Percentiles rank a stretch among this genome's conserved stretches.
Conservation (phyloP, 2,329 filamentous ascomycete species). For the Pseudogymnoascus sp. region DNA sequence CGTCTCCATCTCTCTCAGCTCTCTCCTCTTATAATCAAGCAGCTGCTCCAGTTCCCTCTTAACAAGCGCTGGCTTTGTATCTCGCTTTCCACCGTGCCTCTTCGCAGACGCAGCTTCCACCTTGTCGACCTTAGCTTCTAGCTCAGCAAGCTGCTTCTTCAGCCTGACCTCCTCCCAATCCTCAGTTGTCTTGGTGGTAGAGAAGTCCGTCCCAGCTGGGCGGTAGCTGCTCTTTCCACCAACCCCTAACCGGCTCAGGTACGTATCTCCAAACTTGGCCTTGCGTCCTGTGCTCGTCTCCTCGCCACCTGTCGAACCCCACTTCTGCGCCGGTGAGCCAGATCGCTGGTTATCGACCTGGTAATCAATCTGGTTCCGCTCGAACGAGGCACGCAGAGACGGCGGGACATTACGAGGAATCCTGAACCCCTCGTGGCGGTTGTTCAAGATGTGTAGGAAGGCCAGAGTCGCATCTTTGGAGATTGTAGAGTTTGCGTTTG, state of each 20-base stretch:
- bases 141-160: slow-evolving; percentile 82
- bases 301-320: slow-evolving; percentile 73
- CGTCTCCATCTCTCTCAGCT: slow-evolving; percentile 67
- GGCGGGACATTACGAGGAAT: slow-evolving; percentile 89
- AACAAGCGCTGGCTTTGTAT: slow-evolving; percentile 80
- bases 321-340: slow-evolving; percentile 60
- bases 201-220: slow-evolving; percentile 84
- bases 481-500: slow-evolving; percentile 71
- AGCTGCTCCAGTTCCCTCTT: slow-evolving; percentile 92
- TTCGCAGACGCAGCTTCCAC: slow-evolving; percentile 69
- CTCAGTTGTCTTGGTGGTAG: slow-evolving; percentile 70
- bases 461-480: slow-evolving; percentile 92
- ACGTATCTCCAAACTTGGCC: slow-evolving; percentile 95
- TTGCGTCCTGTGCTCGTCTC: slow-evolving; percentile 81
- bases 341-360: slow-evolving; percentile 70
- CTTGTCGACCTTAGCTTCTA: slow-evolving; percentile 80
- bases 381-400: slow-evolving; percentile 83
- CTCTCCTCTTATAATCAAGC: slow-evolving; percentile 86
- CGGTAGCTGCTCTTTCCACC: slow-evolving; percentile 71
- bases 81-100: slow-evolving; percentile 56
- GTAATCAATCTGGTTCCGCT: slow-evolving; percentile 95
- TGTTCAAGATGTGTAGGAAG: slow-evolving; percentile 94
- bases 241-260: slow-evolving; percentile 79
- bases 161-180: slow-evolving; percentile 97
- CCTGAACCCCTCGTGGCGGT: slow-evolving; percentile 88